Evolutionary conservation across 495 filamentous ascomycete genomes (phyloP), one percentile per base, ranked within the genome.

Genomic region (Penicillium cinerascens): DNA sequence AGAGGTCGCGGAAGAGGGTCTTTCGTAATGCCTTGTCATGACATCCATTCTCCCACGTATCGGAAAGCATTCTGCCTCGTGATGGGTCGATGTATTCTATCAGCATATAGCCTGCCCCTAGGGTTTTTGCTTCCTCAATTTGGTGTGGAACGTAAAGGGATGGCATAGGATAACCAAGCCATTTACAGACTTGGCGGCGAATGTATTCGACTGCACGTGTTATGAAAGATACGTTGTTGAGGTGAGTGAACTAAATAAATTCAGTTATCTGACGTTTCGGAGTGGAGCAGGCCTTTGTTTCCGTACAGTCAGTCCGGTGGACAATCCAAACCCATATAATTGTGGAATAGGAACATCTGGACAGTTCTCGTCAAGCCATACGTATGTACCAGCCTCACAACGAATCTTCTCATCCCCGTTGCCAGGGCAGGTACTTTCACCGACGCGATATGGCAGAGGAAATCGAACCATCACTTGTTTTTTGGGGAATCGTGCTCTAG

Each of bases 331-430:
- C 3, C 70, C 70, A 51, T 68, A 70, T 26, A 75, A 49, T 16
- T 63, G 37, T 13, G 67, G 68, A 53, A 67, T 56, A 11, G 48
- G 54, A 21, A 47, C 15, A 46, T 45, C 50, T 38, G 55, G 49
- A 44, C 56, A 56, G 29, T 55, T 49, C 21, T 55, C 46, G 47
- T 59, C 16, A 15, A 58, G 49, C 58, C 54, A 58, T 20, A 26
- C 52, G 55, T 67, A 72, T 6, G 67, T 67, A 38, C 51, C 66
- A 10, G 55, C 61, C 51, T 66, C 67, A 56, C 57, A 70, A 41
- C 67, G 59, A 33, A 71, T 44, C 46, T 71, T 71, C 49, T 71
- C 67, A 49, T 71, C 67, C n/a, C 53, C 46, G 51, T 62, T 72
- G 44, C 67, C 67, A 48, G 67, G 59, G 40, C 53, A 50, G 17